Percentiles rank a stretch among this genome's conserved stretches.
These are phyloP conservation scores for Beauveria pseudobassiana DNA, from an alignment of 2,329 filamentous ascomycete species.

Conservation along the genomic window DNA sequence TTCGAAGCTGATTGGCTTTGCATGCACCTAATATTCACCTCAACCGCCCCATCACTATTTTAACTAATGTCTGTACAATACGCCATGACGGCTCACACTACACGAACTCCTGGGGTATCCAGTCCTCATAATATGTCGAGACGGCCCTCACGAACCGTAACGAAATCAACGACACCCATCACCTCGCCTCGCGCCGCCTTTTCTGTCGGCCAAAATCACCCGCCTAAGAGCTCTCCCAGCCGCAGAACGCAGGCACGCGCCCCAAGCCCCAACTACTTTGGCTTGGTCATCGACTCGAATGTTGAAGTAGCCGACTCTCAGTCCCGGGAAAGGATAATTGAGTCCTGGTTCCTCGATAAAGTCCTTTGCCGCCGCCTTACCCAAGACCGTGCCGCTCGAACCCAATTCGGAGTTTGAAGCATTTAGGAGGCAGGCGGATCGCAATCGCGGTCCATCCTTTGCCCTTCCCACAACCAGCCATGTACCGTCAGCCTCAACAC, in stretches of 20 bases:
- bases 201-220: slow-evolving; percentile 47
- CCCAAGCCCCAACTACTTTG: slow-evolving; percentile 82
- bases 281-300: slow-evolving; percentile 57
- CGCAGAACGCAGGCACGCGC: slow-evolving; percentile 26
- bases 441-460: slow-evolving; percentile 41
- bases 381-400: slow-evolving; percentile 63
- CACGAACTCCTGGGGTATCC: slow-evolving; percentile 8
- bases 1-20: slow-evolving; percentile 6
- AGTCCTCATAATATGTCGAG: slow-evolving; percentile 7
- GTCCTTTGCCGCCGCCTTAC: slow-evolving; percentile 60
- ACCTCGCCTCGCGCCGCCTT: slow-evolving; percentile 44
- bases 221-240: slow-evolving; percentile 42
- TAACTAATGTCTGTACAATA: slow-evolving; percentile 7
- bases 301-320: slow-evolving; percentile 57
- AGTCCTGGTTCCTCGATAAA: slow-evolving; percentile 65
- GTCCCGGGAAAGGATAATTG: slow-evolving; percentile 62
- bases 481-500: slow-evolving; percentile 20
- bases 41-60: background rate
- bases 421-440: slow-evolving; percentile 66
- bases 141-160: slow-evolving; percentile 12
- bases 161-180: slow-evolving; percentile 42
- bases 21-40: background rate
- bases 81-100: slow-evolving; percentile 10
- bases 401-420: slow-evolving; percentile 77
- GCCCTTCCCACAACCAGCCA: slow-evolving; percentile 41